These are phyloP conservation scores for Penicillium fuscoglaucum DNA, from an alignment of 2,329 filamentous ascomycete genomes.

Conservation along the genomic window DNA sequence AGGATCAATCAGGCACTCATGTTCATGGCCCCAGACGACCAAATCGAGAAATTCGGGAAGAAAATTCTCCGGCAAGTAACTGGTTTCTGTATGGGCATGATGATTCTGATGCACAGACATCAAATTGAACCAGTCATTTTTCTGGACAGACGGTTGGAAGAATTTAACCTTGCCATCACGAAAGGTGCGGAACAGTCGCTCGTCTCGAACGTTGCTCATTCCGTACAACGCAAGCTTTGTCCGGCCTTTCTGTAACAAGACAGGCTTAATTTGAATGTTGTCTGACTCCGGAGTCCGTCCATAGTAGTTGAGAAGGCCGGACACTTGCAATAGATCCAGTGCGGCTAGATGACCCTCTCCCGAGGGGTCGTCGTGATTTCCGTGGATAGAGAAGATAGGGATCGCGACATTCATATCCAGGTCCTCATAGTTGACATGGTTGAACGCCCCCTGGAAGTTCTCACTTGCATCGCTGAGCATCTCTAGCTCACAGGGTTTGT, in stretches of 20 bases:
- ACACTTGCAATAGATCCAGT: slow-evolving; percentile 85
- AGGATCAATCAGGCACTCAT: slow-evolving; percentile 91
- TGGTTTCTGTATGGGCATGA: slow-evolving; percentile 83
- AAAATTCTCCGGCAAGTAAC: slow-evolving; percentile 92
- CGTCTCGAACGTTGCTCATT: slow-evolving; percentile 92
- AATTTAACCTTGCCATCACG: slow-evolving; percentile 91
- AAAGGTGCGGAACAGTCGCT: slow-evolving; percentile 91
- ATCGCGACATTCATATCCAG: slow-evolving; percentile 96
- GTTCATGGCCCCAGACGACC: slow-evolving; percentile 95
- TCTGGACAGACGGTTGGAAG: slow-evolving; percentile 77
- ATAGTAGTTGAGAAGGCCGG: slow-evolving; percentile 93
- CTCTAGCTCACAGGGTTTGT: slow-evolving; percentile 93
- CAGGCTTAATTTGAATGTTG: slow-evolving; percentile 87
- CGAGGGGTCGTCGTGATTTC: slow-evolving; percentile 98
- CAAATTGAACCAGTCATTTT: slow-evolving; percentile 91
- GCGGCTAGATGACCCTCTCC: slow-evolving; percentile 91
- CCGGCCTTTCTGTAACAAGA: slow-evolving; percentile 86
- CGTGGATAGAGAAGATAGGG: slow-evolving; percentile 96
- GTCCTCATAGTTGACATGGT: slow-evolving; percentile 97
- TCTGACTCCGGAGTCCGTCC: slow-evolving; percentile 88
- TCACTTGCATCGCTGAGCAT: slow-evolving; percentile 91
- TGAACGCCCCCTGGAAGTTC: slow-evolving; percentile 84
- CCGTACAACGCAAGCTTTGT: slow-evolving; percentile 94
- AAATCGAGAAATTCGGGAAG: slow-evolving; percentile 88
- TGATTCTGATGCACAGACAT: slow-evolving; percentile 97